Evolutionary conservation across 768 basidiomycete species (phyloP), one percentile per base, ranked within the genome.

Genomic region (Leucocoprinus birnbaumii): DNA sequence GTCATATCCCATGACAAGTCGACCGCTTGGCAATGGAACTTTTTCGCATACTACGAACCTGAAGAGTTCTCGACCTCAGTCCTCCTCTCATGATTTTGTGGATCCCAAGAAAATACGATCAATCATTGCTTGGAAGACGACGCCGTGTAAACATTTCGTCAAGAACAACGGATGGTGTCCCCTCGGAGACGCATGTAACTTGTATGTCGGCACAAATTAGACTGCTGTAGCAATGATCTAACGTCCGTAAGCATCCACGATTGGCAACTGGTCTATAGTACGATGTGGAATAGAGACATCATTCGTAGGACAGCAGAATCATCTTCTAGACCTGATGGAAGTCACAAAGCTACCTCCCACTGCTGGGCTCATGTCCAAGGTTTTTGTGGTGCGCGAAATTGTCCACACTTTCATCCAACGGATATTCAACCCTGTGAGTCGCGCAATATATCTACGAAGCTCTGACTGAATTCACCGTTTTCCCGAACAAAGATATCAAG

Each of bases 91-190:
- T 31, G 25, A 19, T 18, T 38, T 35, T 13, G 26, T 45, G 37
- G 56, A 57, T 46, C 44, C 56, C 24, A 57, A 46, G 43, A 57
- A 57, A 31, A 57, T 49, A 42, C 35, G 45, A 4, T 47, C 56
- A 9, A 59, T 56, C 16, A 62, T 62, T 44, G 56, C 59, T 26
- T 71, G 69, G 63, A 71, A 69, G 52, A 77, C 69, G 22, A 62
- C 68, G 9, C 69, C 74, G 5, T 79, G 75, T 59, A 68, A 69
- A 48, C 71, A 75, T 58, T 76, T 73, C 61, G 58, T 71, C 48
- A 71, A 73, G 50, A 73, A 73, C 59, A 63, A 68, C 19, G 75
- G 74, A 1, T 71, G 69, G 70, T 79, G 76, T 60, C 76, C 73
- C 2, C 61, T 70, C 13, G 77, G 74, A 14, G 67, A 71, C 34